Base-by-base conservation (phyloP, 108 stramenopile species). In the Cyclostephanos tholiformis region DNA sequence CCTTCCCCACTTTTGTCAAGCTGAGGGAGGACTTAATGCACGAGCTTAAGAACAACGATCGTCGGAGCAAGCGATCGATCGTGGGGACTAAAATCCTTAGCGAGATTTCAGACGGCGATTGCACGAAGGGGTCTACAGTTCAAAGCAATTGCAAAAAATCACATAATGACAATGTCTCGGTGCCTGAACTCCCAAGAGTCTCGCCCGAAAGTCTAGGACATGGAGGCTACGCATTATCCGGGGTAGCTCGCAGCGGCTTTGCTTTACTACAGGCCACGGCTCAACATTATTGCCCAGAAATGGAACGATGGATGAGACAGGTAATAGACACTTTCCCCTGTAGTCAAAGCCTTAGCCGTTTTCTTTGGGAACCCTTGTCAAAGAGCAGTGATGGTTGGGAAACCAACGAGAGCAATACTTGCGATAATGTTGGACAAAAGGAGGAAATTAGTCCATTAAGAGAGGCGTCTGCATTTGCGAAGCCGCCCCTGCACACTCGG, bases 351-450 rank as follows among this genome's bases (percentile, higher is more conserved):
- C 64, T 93, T 43, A 81, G 72, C 32, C 77, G 84, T 57, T 93
- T 93, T 68, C 74, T 93, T 10, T 90, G 88, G 87, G 91, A 93
- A 72, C 88, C 89, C 12, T 57, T 83, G 58, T 74, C 65, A 13
- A 71, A 69, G 8, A 75, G 81, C 49, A 72, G 38, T 51, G 77
- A 59, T 5, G 65, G 66, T 20, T 72, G 70, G 70, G 57, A 79
- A 66, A 61, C 52, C 4, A 71, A 60, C 0, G 23, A 66, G 17
- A 35, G 13, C 17, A 36, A 35, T 32, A 66, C n/a, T 35, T 41
- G 25, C 29, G 19, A 29, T 36, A n/a, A 57, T 58, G 48, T 44
- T 65, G 65, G 19, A 39, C n/a, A 20, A 25, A 27, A 1, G 13
- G 32, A 29, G 38, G 1, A 67, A 39, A n/a, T n/a, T 67, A 36